Percentiles rank a stretch among this genome's conserved stretches.
phyloP scores from a whole-genome alignment of 352 stramenopile species.

The Phytopythium delawarense region DNA sequence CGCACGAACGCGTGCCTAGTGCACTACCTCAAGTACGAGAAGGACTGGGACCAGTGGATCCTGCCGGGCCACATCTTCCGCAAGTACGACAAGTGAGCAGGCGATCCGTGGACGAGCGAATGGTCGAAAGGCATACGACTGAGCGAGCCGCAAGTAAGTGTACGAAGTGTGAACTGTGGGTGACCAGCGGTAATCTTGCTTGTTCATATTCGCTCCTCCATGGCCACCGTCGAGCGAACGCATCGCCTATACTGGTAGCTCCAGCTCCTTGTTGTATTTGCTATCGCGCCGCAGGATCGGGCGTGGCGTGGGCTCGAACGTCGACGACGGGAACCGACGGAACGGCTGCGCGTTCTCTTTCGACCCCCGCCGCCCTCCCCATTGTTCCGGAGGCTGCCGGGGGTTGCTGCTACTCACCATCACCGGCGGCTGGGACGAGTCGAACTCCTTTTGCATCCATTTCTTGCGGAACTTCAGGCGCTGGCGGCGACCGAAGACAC shows the following conservation, averaged over 20 bases:
- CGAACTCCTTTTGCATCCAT: slow-evolving; percentile 57
- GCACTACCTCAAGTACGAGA: slow-evolving; percentile 83
- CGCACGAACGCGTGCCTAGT: slow-evolving; percentile 71
- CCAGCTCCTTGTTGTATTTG: slow-evolving; percentile 47
- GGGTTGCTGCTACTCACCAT: slow-evolving; percentile 7
- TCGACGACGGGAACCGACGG: slow-evolving; percentile 13
- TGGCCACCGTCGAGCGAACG: background rate
- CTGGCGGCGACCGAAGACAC: slow-evolving; percentile 59
- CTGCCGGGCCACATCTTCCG: slow-evolving; percentile 76
- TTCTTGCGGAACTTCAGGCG: slow-evolving; percentile 53
- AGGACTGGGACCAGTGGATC: slow-evolving; percentile 83
- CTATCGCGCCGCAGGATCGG: slow-evolving; percentile 50
- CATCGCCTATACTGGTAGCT: slow-evolving; percentile 3
- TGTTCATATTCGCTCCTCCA: background rate
- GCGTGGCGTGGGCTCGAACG: slow-evolving; percentile 13
- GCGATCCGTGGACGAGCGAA: slow-evolving; percentile 3
- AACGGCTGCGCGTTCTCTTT: slow-evolving; percentile 9
- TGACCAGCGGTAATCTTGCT: background rate
- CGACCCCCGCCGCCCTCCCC: background rate
- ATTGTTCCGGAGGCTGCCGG: slow-evolving; percentile 17
- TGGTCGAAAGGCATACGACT: background rate
- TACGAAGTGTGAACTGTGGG: background rate
- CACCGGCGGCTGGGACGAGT: slow-evolving; percentile 20
- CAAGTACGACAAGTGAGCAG: slow-evolving; percentile 39
- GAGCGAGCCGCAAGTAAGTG: background rate